A percentile compares a stretch with the other conserved stretches of the same genome.
phyloP scores from a whole-genome alignment of 805 yeast species.

The Priceomyces fermenticarens region DNA sequence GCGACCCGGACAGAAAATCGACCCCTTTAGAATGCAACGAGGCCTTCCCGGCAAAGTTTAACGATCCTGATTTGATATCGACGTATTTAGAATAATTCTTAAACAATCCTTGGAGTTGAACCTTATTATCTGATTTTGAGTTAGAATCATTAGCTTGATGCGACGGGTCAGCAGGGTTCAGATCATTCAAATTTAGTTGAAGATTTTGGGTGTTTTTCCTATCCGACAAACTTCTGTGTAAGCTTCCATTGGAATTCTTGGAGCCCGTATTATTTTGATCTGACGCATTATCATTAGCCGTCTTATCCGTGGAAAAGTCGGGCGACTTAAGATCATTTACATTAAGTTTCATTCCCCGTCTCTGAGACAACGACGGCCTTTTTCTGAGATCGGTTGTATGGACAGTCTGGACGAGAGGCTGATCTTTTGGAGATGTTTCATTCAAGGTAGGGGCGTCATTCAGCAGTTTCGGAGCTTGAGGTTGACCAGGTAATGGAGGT shows the following conservation, averaged over 20 bases:
- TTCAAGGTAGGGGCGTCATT: background rate
- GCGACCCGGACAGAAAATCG: constrained; percentile 83
- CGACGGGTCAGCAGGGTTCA: constrained; percentile 5
- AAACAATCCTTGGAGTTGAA: constrained; percentile 59
- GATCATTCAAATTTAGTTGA: constrained; percentile 29
- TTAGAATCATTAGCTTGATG: constrained; percentile 12
- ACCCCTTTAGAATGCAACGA: constrained; percentile 89
- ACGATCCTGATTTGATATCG: constrained; percentile 87
- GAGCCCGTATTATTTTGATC: constrained; percentile 12
- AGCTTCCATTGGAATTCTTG: constrained; percentile 24
- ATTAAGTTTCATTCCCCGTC: constrained; percentile 54
- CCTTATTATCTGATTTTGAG: constrained; percentile 16
- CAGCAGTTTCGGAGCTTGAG: background rate
- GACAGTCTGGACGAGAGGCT: background rate
- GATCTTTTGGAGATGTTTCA: background rate
- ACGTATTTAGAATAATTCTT: constrained; percentile 83
- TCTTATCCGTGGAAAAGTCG: constrained; percentile 13
- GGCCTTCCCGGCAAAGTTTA: constrained; percentile 91
- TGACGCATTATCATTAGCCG: constrained; percentile 10
- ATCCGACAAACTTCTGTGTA: constrained; percentile 36
- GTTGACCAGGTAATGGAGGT: constrained; percentile 24
- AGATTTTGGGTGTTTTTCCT: constrained; percentile 39
- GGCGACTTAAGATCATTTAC: constrained; percentile 27
- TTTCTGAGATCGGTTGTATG: constrained; percentile 19
- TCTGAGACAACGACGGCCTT: constrained; percentile 48